Conservation (phyloP, 192 early-diverging fungal genomes). For the Dispira simplex region DNA sequence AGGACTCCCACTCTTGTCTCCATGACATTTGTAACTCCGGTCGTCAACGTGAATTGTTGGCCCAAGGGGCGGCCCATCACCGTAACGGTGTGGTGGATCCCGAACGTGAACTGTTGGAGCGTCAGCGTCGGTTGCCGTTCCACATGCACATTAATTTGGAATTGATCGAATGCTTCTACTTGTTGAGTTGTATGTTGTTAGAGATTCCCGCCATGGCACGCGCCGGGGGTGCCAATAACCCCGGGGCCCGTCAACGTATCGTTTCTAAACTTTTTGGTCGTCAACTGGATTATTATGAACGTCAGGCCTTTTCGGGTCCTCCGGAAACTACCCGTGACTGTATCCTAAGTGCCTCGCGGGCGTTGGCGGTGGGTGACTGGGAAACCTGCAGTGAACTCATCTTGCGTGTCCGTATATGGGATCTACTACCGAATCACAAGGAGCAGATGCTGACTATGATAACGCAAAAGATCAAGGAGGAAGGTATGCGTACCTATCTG, state of each 20-base stretch:
- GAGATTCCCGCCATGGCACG: conserved; percentile 94
- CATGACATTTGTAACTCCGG: conserved; percentile 80
- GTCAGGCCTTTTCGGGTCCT: conserved; percentile 91
- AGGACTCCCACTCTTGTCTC: conserved; percentile 70
- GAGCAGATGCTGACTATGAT: conserved; percentile 88
- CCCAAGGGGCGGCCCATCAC: conserved; percentile 60
- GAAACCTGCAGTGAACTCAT: conserved; percentile 70
- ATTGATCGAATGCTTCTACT: conserved; percentile 90
- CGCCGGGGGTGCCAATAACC: conserved; percentile 32
- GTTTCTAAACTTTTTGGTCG: conserved; percentile 87
- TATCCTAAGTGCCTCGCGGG: conserved; percentile 93
- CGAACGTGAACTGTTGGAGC: conserved; percentile 85
- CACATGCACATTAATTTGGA: conserved; percentile 99
- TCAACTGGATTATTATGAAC: conserved; percentile 88
- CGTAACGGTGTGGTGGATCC: conserved; percentile 67
- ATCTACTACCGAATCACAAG: conserved; percentile 59
- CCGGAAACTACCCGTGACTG: conserved; percentile 98
- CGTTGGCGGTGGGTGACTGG: conserved; percentile 89
- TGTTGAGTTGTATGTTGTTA: conserved; percentile 92
- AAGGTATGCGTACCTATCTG: conserved; percentile 90
- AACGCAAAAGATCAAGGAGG: conserved; percentile 81
- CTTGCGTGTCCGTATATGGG: conserved; percentile 91
- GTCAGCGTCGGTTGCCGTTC: conserved; percentile 94
- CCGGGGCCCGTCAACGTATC: conserved; percentile 44
- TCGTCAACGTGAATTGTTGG: conserved; percentile 83